These are phyloP conservation scores for Erythrobasidium hasegawianum DNA, from an alignment of 1,284 basidiomycete genomes.

Conservation along the genomic window DNA sequence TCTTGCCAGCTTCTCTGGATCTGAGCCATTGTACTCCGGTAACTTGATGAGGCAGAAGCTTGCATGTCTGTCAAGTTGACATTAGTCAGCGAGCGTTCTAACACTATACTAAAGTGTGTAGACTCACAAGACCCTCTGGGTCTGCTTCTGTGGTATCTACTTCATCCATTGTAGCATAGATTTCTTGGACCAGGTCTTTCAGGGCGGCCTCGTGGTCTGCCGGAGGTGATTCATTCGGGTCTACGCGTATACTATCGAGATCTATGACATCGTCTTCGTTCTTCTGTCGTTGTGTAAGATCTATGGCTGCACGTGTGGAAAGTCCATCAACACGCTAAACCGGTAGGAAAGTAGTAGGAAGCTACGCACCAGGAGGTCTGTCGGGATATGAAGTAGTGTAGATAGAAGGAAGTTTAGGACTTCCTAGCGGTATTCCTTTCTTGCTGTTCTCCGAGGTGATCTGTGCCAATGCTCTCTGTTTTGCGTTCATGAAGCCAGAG, in stretches of 20 bases:
- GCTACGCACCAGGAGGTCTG: too few relatives aligned
- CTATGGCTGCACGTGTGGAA: not conserved
- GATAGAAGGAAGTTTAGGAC: too few relatives aligned
- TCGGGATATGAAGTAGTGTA: too few relatives aligned
- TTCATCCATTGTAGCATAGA: constrained; percentile 33
- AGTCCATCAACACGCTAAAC: too few relatives aligned
- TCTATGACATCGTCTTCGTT: too few relatives aligned
- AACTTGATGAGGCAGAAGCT: constrained; percentile 41
- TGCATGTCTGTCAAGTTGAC: constrained; percentile 32
- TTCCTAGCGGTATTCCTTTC: not conserved
- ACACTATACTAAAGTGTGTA: not conserved
- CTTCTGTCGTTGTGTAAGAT: too few relatives aligned
- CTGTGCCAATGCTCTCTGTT: not conserved
- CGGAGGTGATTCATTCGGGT: too few relatives aligned
- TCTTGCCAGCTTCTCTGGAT: constrained; percentile 38
- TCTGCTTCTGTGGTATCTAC: constrained; percentile 29
- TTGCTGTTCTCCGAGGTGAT: not conserved
- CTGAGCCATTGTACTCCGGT: constrained; percentile 43
- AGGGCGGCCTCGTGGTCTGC: constrained; percentile 36
- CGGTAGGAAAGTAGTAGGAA: too few relatives aligned
- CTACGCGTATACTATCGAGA: too few relatives aligned
- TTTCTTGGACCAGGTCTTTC: constrained; percentile 37
- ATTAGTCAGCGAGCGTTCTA: not conserved
- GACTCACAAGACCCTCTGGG: constrained; percentile 9
- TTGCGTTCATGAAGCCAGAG: not conserved